A percentile compares a stretch with the other conserved stretches of the same genome.
Conservation (phyloP, 2,329 filamentous ascomycete species). For the Penicillium sp. region DNA sequence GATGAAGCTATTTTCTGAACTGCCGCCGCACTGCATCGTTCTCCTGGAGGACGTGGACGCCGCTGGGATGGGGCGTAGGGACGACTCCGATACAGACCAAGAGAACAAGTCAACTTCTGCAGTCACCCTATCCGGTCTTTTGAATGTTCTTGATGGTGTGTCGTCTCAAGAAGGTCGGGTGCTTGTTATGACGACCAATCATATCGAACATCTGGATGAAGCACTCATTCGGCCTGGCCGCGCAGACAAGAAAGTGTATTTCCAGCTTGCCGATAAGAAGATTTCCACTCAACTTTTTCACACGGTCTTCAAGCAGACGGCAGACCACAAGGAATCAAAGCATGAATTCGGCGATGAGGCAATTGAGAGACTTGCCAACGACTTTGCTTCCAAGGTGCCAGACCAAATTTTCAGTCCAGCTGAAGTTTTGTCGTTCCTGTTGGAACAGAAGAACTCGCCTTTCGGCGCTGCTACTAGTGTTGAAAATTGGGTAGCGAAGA, state of each 20-base stretch:
- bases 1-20: slow-evolving; percentile 73
- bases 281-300: slow-evolving; percentile 32
- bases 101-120: slow-evolving; percentile 12
- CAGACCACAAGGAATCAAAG: slow-evolving; percentile 9
- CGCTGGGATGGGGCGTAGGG: slow-evolving; percentile 44
- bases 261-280: slow-evolving; percentile 41
- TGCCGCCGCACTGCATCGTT: slow-evolving; percentile 73
- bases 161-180: slow-evolving; percentile 77
- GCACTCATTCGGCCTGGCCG: slow-evolving; percentile 74
- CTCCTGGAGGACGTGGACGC: slow-evolving; percentile 83
- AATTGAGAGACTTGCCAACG: slow-evolving; percentile 44
- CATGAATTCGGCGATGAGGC: slow-evolving; percentile 19
- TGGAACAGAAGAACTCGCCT: slow-evolving; percentile 54
- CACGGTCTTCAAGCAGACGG: slow-evolving; percentile 17
- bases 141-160: slow-evolving; percentile 83
- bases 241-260: slow-evolving; percentile 69
- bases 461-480: slow-evolving; percentile 47
- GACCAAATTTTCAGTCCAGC: slow-evolving; percentile 54
- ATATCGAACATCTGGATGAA: slow-evolving; percentile 70
- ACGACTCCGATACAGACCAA: slow-evolving; percentile 9
- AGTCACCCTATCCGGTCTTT: slow-evolving; percentile 69
- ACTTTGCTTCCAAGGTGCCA: slow-evolving; percentile 51
- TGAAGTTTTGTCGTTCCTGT: slow-evolving; percentile 56
- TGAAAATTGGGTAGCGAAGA: slow-evolving; percentile 44
- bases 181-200: slow-evolving; percentile 81